phyloP scores from a whole-genome alignment of 331 rosid species.

The Acacia concinna region DNA sequence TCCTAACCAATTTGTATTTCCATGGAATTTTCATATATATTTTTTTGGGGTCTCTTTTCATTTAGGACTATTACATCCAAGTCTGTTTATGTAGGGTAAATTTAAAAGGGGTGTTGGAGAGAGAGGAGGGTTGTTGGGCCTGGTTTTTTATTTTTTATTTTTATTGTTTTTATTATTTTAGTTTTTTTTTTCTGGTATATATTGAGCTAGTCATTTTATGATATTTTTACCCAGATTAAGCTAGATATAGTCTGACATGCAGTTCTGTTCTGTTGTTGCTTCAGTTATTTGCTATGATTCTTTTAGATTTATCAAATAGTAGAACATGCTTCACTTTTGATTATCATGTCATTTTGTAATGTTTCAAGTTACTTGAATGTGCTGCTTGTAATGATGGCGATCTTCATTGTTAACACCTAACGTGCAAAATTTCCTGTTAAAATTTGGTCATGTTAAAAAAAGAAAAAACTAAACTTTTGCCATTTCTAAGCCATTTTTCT shows the following conservation, averaged over 20 bases:
- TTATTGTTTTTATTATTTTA: slow-evolving; percentile 4
- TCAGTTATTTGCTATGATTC: neutral
- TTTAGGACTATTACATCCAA: slow-evolving; percentile 43
- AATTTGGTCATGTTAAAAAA: no score
- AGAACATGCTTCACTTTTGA: neutral
- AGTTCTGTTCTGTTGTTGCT: neutral
- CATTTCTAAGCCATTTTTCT: no score
- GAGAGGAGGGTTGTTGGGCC: slow-evolving; percentile 39
- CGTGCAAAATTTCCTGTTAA: no score
- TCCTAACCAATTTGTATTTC: slow-evolving; percentile 38
- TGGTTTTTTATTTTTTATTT: slow-evolving; percentile 18
- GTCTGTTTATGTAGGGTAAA: slow-evolving; percentile 36
- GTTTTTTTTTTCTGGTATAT: slow-evolving; percentile 12
- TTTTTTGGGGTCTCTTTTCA: slow-evolving; percentile 11
- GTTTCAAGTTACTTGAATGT: no score
- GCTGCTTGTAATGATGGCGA: neutral
- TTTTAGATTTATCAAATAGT: neutral
- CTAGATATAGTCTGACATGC: slow-evolving; percentile 21
- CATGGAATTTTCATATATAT: slow-evolving; percentile 31
- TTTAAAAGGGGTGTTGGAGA: slow-evolving; percentile 38
- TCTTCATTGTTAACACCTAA: no score
- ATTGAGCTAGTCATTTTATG: slow-evolving; percentile 41
- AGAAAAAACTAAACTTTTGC: no score
- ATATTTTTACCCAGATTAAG: slow-evolving; percentile 7
- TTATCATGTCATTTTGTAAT: neutral